phyloP scores from a whole-genome alignment of 1,284 basidiomycete species.

The Mycena sp. region DNA sequence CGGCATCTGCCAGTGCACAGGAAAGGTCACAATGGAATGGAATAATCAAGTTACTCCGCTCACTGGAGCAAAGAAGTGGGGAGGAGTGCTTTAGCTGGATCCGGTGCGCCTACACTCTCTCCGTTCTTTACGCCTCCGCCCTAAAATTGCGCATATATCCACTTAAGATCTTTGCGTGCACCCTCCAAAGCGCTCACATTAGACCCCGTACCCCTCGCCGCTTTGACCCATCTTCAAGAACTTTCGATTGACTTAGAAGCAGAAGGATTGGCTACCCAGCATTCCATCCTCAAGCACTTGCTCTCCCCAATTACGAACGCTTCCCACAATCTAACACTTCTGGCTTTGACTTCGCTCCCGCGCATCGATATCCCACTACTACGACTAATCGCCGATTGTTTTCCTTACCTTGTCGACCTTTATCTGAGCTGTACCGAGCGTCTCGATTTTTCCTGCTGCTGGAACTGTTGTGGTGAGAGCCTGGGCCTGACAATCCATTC shows the following conservation, averaged over 20 bases:
- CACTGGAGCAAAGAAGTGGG: slow-evolving; percentile 27
- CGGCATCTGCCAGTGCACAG: slow-evolving; percentile 14
- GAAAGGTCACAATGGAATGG: slow-evolving; percentile 17
- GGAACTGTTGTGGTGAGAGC: slow-evolving; percentile 70
- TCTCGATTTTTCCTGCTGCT: slow-evolving; percentile 64
- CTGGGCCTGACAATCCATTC: slow-evolving; percentile 65
- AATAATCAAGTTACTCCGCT: slow-evolving; percentile 14
- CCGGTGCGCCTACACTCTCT: slow-evolving; percentile 38
- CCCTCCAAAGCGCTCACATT: slow-evolving; percentile 33
- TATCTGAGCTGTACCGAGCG: slow-evolving; percentile 66
- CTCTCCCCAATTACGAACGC: slow-evolving; percentile 14
- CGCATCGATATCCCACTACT: slow-evolving; percentile 62
- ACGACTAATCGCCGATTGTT: slow-evolving; percentile 52
- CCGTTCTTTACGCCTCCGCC: background rate
- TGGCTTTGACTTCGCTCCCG: slow-evolving; percentile 62
- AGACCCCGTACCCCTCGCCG: slow-evolving; percentile 32
- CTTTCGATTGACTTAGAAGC: slow-evolving; percentile 48
- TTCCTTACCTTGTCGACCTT: slow-evolving; percentile 56
- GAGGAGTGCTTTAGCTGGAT: slow-evolving; percentile 46
- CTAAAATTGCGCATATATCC: slow-evolving; percentile 33
- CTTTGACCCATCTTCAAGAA: slow-evolving; percentile 40
- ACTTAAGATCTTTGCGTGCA: slow-evolving; percentile 37
- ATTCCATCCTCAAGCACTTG: slow-evolving; percentile 41
- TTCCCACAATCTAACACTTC: slow-evolving; percentile 43
- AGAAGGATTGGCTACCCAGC: slow-evolving; percentile 51